Evolutionary conservation across 2,329 filamentous ascomycete species (phyloP), one percentile per base, ranked within the genome.

Genomic region (Claviceps sp.): DNA sequence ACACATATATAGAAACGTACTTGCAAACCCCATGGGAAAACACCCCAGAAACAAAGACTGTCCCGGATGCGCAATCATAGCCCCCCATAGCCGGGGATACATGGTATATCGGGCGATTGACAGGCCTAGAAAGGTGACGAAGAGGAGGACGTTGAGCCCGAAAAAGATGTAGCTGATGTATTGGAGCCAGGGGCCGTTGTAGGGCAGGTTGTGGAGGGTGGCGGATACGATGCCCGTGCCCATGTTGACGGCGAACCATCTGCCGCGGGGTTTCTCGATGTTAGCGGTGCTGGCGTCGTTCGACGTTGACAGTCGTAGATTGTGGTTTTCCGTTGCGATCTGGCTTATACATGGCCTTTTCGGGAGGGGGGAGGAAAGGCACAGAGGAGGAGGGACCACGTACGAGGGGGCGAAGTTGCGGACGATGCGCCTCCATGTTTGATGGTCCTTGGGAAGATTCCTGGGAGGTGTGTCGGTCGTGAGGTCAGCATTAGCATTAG

Each of bases 31-130:
- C 79, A 87, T 86, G 0, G 82, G 82, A 36, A 85, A 75, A 0
- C 80, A 83, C 0, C 78, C 84, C 3, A 88, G 66, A 57, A 87
- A 88, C 50, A 88, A 70, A 1, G 78, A 82, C 60, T 88, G 81
- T 1, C 74, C 75, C 0, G 81, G 82, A 61, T 88, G 80, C 2
- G 70, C 67, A 38, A 87, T 74, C 82, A 88, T 85, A 16, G 75
- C 77, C 0, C 54, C 60, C 75, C 82, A 87, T 34, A 86, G 80
- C 53, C 77, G 72, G 0, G 82, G 84, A 59, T 84, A 87, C 1
- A 86, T 59, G 0, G 69, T 68, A 58, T 87, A 88, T 4, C 84
- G 74, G 2, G 83, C 61, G 1, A 78, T 52, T 1, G 77, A 81
- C 46, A 83, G 72, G 5, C 67, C 53, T 20, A 74, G 65, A 50